Base-by-base conservation (phyloP, 306 rosid species). In the Dryas alaskensis region DNA sequence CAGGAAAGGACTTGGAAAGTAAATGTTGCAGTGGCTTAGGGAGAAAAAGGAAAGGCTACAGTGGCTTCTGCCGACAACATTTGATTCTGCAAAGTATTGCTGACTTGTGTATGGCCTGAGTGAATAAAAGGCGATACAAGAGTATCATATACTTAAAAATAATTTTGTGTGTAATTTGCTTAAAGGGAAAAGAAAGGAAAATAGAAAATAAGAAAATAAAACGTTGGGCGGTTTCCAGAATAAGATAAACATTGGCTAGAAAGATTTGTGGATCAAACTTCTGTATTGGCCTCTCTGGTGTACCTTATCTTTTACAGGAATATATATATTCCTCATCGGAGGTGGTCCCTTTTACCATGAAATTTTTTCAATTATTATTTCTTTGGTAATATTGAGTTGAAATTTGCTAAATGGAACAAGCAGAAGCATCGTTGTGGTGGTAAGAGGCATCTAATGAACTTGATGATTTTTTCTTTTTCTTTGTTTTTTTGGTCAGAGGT, bases 1-100 rank as follows among this genome's bases (percentile, higher is more conserved):
- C 60, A 87, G 97, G 76, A 84, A 84, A 67, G 78, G 70, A 65
- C 84, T 86, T 53, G 91, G 84, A 77, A 73, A 83, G 65, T 89
- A 78, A 89, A 48, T 62, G 7, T 37, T 0, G 13, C 48, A n/a
- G 37, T 1, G 40, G 17, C 40, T 17, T 19, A 4, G 4, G 16
- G 0, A 0, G n/a, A 11, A 3, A 19, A 31, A 1, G 37, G 37
- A 31, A 31, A 31, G 37, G 37, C 37, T 31, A 31, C 7, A 42
- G 8, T 16, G 25, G 13, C 73, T 68, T 37, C 27, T 31, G 73
- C 73, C 43, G 14, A 51, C 73, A 8, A 16, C 7, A 50, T 67
- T 11, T 16, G 55, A 66, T 66, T 66, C 59, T 50, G 72, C 4
- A 43, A 42, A 16, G 69, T 17, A 43, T n/a, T 39, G 11, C 3